Evolutionary conservation across 768 basidiomycete genomes (phyloP).

Genomic region (Tricholomella constricta): DNA sequence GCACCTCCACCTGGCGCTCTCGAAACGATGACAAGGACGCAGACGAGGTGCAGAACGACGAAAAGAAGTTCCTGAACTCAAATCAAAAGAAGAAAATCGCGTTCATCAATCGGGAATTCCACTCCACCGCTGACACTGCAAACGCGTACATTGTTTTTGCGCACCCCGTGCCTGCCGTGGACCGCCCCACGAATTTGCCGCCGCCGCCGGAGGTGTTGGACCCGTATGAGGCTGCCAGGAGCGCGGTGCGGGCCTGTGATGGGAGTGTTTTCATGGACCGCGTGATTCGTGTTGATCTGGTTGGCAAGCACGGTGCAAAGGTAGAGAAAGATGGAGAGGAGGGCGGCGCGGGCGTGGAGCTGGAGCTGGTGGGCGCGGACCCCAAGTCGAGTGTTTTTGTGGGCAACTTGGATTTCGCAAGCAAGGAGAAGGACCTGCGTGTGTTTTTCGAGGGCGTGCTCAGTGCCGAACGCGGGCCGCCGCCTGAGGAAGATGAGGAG

Average conservation of each 20-base stretch:
- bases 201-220: slow-evolving; percentile 52
- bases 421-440: slow-evolving; percentile 87
- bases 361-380: slow-evolving; percentile 46
- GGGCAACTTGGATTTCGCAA: slow-evolving; percentile 90
- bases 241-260: slow-evolving; percentile 62
- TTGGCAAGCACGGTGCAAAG: slow-evolving; percentile 33
- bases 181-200: slow-evolving; percentile 51
- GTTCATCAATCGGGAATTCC: slow-evolving; percentile 92
- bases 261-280: slow-evolving; percentile 75
- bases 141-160: slow-evolving; percentile 95
- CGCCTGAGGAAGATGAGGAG: slow-evolving; percentile 31
- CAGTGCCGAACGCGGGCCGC: slow-evolving; percentile 66
- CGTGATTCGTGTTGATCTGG: slow-evolving; percentile 77
- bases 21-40: slow-evolving; percentile 44
- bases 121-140: slow-evolving; percentile 70
- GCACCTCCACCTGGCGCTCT: slow-evolving; percentile 60
- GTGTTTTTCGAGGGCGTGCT: slow-evolving; percentile 84
- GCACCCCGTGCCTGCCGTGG: slow-evolving; percentile 48
- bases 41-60: slow-evolving; percentile 41
- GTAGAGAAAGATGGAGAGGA: not conserved
- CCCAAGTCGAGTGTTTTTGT: slow-evolving; percentile 87
- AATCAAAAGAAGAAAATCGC: slow-evolving; percentile 92
- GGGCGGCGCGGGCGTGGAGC: slow-evolving; percentile 16
- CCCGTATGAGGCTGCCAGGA: slow-evolving; percentile 69
- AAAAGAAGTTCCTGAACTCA: slow-evolving; percentile 73